Evolutionary conservation across 495 filamentous ascomycete genomes (phyloP).

Genomic region (Penicillium lividum): DNA sequence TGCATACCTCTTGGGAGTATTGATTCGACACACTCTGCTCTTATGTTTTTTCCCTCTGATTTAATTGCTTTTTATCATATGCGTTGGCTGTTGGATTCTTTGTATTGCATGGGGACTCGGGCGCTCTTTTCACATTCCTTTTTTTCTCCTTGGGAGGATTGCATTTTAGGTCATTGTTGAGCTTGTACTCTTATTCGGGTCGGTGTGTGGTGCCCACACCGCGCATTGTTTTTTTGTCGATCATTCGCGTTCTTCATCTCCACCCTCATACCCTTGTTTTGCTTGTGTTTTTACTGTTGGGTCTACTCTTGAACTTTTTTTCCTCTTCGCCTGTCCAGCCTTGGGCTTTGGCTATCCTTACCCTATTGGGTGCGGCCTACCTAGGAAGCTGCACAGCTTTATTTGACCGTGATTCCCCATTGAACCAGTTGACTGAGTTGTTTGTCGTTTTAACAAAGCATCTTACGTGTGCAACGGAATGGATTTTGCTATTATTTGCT

Average conservation of each 20-base stretch:
- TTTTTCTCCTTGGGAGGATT: slow-evolving; percentile 36
- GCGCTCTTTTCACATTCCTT: slow-evolving; percentile 39
- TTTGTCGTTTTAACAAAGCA: slow-evolving; percentile 23
- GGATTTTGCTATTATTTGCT: slow-evolving; percentile 29
- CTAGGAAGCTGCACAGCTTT: slow-evolving; percentile 8
- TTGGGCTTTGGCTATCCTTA: slow-evolving; percentile 7
- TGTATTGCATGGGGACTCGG: slow-evolving; percentile 41
- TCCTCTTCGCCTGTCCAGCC: slow-evolving; percentile 15
- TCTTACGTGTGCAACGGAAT: slow-evolving; percentile 32
- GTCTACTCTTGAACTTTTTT: slow-evolving; percentile 14
- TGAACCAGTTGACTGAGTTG: slow-evolving; percentile 18
- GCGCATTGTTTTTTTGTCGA: slow-evolving; percentile 29
- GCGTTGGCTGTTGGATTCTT: slow-evolving; percentile 13
- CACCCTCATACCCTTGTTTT: slow-evolving; percentile 35
- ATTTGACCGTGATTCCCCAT: slow-evolving; percentile 33
- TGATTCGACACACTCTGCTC: slow-evolving; percentile 37
- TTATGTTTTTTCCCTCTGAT: slow-evolving; percentile 17
- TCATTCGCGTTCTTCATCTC: slow-evolving; percentile 32
- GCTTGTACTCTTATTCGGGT: slow-evolving; percentile 37
- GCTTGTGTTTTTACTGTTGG: slow-evolving; percentile 6
- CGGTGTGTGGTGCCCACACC: slow-evolving; percentile 24
- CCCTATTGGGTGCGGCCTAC: slow-evolving; percentile 12
- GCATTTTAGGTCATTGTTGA: slow-evolving; percentile 39
- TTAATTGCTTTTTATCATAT: slow-evolving; percentile 16
- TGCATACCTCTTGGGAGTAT: slow-evolving; percentile 47